Evolutionary conservation across 192 early-diverging fungal species (phyloP).

Genomic region (Coemansia sp.): DNA sequence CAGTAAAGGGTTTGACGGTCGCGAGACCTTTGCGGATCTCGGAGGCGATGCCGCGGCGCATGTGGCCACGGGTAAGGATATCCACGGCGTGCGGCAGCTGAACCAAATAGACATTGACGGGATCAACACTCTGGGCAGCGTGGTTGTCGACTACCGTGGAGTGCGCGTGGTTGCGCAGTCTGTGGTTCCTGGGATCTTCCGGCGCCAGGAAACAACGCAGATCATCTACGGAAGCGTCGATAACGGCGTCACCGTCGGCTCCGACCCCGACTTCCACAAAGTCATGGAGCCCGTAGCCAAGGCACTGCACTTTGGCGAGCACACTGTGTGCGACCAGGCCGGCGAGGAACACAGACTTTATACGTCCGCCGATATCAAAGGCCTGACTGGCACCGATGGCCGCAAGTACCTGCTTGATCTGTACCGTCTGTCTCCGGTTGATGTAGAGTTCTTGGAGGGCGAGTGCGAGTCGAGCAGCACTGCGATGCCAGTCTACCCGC

Average conservation of each 20-base stretch:
- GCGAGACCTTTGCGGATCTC: slow-evolving; percentile 76
- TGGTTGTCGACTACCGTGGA: slow-evolving; percentile 92
- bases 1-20: slow-evolving; percentile 83
- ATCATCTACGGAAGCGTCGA: slow-evolving; percentile 94
- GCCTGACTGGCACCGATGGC: slow-evolving; percentile 86
- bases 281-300: slow-evolving; percentile 71
- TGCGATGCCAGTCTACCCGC: slow-evolving; percentile 74
- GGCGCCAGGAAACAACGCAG: slow-evolving; percentile 69
- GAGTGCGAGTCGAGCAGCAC: slow-evolving; percentile 56
- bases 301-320: slow-evolving; percentile 76
- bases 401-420: slow-evolving; percentile 92
- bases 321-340: slow-evolving; percentile 70
- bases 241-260: slow-evolving; percentile 70
- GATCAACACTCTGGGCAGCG: slow-evolving; percentile 86
- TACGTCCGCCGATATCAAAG: slow-evolving; percentile 90
- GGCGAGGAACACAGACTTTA: slow-evolving; percentile 66
- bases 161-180: slow-evolving; percentile 89
- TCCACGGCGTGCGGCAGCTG: slow-evolving; percentile 82
- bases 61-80: slow-evolving; percentile 91
- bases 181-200: slow-evolving; percentile 86
- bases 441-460: slow-evolving; percentile 83
- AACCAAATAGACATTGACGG: slow-evolving; percentile 74
- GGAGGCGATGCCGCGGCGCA: slow-evolving; percentile 91
- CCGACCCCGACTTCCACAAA: slow-evolving; percentile 74
- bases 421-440: slow-evolving; percentile 87